Evolutionary conservation across 2,329 filamentous ascomycete genomes (phyloP), one percentile per base, ranked within the genome.

Genomic region (Pezicula carpinea): DNA sequence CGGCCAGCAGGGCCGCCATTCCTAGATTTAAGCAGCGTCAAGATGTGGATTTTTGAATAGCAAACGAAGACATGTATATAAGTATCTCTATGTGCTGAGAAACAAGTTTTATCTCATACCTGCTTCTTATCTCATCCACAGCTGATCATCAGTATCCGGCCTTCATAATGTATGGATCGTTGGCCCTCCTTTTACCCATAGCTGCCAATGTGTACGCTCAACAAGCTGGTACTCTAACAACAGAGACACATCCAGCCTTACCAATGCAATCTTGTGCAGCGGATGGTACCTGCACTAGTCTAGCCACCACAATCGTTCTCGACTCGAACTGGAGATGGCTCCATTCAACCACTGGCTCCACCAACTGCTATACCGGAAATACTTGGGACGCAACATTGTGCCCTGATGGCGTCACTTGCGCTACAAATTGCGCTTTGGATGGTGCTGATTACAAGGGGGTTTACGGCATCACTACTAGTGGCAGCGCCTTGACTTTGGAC

Each of bases 251-350:
- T 55, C 77, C 77, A 44, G 58, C 71, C 46, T 66, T 81, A 61
- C 71, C 66, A 42, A 76, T 74, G 67, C 67, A 74, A 56, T 66
- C 69, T 53, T 82, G 77, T 60, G 70, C 73, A 29, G 59, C 63
- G 15, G 64, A 61, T 35, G 71, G 73, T 4, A 23, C 18, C 45
- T 80, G 77, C 63, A 70, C 68, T 32, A 68, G 18, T 22, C 38
- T 40, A 11, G 23, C 14, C 21, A 40, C 38, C 18, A 40, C 22
- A 14, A 40, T 81, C 49, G 71, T 74, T 32, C 63, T 80, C 54
- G 77, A 81, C 53, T 57, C 75, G 53, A 80, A 80, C 67, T 81
- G 77, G 76, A 73, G 77, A 54, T 81, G 77, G 78, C 64, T 79
- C 45, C 76, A 80, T 62, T 63, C 65, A 26, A 69, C 64, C 34